Conservation (phyloP, 176 grass and related monocot genomes). For the Alopecurus myosuroides region DNA sequence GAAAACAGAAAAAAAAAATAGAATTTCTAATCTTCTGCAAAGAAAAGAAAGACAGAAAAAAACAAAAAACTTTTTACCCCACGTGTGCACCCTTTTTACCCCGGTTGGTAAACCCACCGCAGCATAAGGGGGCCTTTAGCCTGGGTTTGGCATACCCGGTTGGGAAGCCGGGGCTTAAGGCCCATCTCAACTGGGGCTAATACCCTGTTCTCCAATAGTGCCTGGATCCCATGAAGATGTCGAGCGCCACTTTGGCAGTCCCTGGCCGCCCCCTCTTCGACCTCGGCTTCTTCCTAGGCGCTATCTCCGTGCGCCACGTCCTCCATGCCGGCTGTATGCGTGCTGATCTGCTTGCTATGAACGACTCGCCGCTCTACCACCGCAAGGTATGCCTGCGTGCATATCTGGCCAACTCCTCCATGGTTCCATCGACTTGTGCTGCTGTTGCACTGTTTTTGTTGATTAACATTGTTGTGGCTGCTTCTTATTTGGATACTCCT, state of each 20-base stretch:
- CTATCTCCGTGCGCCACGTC: constrained; percentile 66
- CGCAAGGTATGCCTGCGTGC: constrained; percentile 42
- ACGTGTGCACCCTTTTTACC: too few relatives aligned
- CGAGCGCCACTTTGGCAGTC: constrained; percentile 42
- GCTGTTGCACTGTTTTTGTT: neutral
- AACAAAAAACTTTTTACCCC: too few relatives aligned
- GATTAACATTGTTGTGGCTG: neutral
- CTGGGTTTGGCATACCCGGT: too few relatives aligned
- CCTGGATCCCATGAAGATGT: constrained; percentile 74
- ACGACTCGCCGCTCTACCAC: constrained; percentile 75
- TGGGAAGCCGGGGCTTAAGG: too few relatives aligned
- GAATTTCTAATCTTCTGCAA: too few relatives aligned
- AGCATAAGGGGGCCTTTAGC: too few relatives aligned
- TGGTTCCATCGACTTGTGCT: too few relatives aligned
- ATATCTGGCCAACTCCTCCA: neutral
- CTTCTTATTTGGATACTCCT: neutral
- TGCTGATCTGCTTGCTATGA: constrained; percentile 83
- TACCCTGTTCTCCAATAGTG: too few relatives aligned
- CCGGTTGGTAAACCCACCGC: too few relatives aligned
- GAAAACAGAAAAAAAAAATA: too few relatives aligned
- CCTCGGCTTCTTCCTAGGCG: constrained; percentile 73
- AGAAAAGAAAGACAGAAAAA: too few relatives aligned
- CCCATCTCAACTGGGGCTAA: too few relatives aligned
- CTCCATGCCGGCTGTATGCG: constrained; percentile 69
- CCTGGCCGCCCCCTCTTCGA: constrained; percentile 65